Evolutionary conservation across 75 land plant species (phyloP).

Genomic region (Cupressus sempervirens): DNA sequence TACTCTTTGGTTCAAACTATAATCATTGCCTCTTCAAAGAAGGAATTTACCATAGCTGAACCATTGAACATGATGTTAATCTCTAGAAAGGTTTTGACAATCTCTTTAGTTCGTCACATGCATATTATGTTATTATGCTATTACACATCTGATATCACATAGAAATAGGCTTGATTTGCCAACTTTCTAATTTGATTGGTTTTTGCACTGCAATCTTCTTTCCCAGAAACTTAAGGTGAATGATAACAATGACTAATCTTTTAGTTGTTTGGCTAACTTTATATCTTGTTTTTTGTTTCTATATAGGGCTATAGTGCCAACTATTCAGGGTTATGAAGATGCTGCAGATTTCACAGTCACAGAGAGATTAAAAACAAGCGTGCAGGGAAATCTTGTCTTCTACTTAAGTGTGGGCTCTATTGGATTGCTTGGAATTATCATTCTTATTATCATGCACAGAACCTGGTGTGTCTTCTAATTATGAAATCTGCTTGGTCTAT

Average conservation of each 20-base stretch:
- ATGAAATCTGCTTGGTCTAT: not conserved
- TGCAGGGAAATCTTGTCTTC: constrained; percentile 74
- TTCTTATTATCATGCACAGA: constrained; percentile 74
- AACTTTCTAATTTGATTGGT: not conserved
- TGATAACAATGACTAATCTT: not conserved
- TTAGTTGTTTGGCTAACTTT: not conserved
- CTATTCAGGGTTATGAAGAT: constrained; percentile 98
- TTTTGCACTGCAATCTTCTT: not conserved
- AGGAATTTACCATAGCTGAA: not conserved
- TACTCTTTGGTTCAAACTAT: not conserved
- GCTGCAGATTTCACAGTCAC: constrained; percentile 93
- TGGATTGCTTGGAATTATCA: constrained; percentile 80
- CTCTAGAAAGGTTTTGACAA: not conserved
- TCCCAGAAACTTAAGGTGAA: not conserved
- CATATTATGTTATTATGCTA: not conserved
- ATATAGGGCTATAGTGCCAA: constrained; percentile 92
- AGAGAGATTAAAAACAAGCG: constrained; percentile 83
- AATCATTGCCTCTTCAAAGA: not conserved
- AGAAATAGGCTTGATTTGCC: not conserved
- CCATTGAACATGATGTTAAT: not conserved
- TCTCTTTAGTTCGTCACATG: not conserved
- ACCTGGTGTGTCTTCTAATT: constrained; percentile 27
- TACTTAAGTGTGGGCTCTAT: constrained; percentile 73
- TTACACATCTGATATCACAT: not conserved
- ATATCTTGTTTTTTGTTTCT: constrained; percentile 16